Base-by-base conservation (phyloP, 176 grass and related monocot species). In the Chloris gayana region DNA sequence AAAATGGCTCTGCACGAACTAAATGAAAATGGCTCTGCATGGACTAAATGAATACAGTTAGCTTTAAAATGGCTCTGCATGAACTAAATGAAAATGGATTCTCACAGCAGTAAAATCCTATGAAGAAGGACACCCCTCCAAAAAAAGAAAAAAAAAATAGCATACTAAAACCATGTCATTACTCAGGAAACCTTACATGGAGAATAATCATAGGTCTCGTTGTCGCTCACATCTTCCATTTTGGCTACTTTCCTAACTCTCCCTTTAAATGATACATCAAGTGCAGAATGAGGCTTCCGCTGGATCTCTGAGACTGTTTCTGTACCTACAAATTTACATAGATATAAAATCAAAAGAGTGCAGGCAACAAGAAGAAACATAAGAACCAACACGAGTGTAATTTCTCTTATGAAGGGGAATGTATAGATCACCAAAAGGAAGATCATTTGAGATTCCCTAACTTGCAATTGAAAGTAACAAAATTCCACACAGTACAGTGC, bases 211-310 rank as follows among this genome's bases (percentile, higher is more conserved):
- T 84, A 84, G 1, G 86, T 99, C 75, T 91, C 96, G 29, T 84
- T 80, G 86, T 99, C 86, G 13, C 86, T 91, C 51, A 91, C 88
- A 69, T 89, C 86, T 91, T 90, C 79, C 88, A 85, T 50, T 84
- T 95, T 99, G 32, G 96, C 92, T 69, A 84, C 88, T 89, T 99
- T 95, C 62, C 92, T 90, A 51, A 93, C 69, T 83, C 96, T 86
- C 38, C 90, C 96, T 89, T 82, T 95, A 86, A 93, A 93, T 73
- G 96, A 99, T 63, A 95, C 80, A 80, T 92, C 92, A 75, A 78
- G 79, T 72, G 82, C 82, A 87, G 96, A 88, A 73, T 94, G 86
- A 61, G 92, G 85, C 86, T 99, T 99, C 67, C 88, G 85, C 67
- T 93, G 80, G 56, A 93, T 88, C 59, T 99, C 96, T 31, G 84